Base-by-base conservation (phyloP, 139 green algal genomes). In the Coelastrella sp. region DNA sequence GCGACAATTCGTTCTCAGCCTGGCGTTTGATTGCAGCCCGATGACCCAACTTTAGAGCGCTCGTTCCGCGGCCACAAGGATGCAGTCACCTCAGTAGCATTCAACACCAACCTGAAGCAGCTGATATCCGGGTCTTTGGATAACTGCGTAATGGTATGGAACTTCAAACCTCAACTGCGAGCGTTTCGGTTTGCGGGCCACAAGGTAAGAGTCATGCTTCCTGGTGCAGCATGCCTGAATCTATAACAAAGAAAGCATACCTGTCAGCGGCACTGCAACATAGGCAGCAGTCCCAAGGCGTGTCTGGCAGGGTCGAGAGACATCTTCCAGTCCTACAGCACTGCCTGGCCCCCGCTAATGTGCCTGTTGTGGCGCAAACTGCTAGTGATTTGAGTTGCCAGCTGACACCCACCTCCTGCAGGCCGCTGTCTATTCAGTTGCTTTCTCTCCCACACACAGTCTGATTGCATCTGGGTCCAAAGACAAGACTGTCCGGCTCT, bases 61-160 rank as follows among this genome's bases (percentile, higher is more conserved):
- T 98, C 95, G 2, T 99, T 99, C 73, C 87, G 96, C 0, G 97
- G 97, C 7, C 97, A 99, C 91, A 95, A 95, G 22, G 96, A 97
- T 80, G 95, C 94, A 0, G 97, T 98, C 17, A 96, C 95, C 3
- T 95, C 92, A 10, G 96, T 98, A 0, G 95, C 91, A 4, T 99
- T 98, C 91, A 97, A 98, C 89, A 92, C 80, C 47, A 98, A 97
- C 92, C 96, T 98, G 95, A 96, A 96, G 89, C 97, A 99, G 93
- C 90, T 98, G 13, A 95, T 98, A 8, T 97, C 95, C 2, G 95
- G 95, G 5, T 95, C 92, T 0, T 54, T 97, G 82, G 97, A 99
- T 81, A 92, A 94, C 81, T 94, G 76, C 32, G 94, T 99, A 23
- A 98, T 99, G 96, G 93, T 99, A 16, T 99, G 97, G 97, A 98